These are phyloP conservation scores for Phaeosphaeria sp. DNA, from an alignment of 2,329 filamentous ascomycete species.

Conservation along the genomic window DNA sequence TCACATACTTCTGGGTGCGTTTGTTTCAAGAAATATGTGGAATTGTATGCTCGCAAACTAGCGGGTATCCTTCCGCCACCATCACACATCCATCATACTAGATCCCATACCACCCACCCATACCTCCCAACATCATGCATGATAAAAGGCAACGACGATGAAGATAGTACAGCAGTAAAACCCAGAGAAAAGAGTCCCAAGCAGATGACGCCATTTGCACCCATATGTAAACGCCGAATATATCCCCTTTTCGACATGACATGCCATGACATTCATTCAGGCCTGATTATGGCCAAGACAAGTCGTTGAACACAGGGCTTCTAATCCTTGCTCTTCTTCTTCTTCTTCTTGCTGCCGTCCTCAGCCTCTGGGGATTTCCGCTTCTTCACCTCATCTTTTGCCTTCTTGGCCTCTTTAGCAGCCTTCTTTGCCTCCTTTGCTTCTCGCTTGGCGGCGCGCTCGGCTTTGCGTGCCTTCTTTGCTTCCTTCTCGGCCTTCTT, in stretches of 20 bases:
- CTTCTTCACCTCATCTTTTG: slow-evolving; percentile 61
- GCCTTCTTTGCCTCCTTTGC: slow-evolving; percentile 61
- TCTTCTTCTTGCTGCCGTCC: slow-evolving; percentile 61
- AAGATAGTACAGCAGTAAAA: slow-evolving; percentile 12
- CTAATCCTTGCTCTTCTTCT: slow-evolving; percentile 64
- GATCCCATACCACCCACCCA: not conserved
- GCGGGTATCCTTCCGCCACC: slow-evolving; percentile 26
- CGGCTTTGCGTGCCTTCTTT: slow-evolving; percentile 52
- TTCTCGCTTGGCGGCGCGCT: slow-evolving; percentile 47
- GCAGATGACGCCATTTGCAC: slow-evolving; percentile 8
- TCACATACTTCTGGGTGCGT: not conserved
- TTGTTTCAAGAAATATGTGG: slow-evolving; percentile 12
- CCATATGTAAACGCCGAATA: slow-evolving; percentile 21
- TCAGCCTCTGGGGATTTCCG: slow-evolving; percentile 55
- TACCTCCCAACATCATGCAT: slow-evolving; percentile 29
- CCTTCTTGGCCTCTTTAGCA: slow-evolving; percentile 59
- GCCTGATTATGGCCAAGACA: slow-evolving; percentile 5
- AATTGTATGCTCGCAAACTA: slow-evolving; percentile 23
- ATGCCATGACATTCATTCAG: slow-evolving; percentile 17
- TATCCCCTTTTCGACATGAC: slow-evolving; percentile 22
- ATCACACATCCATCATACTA: slow-evolving; percentile 1
- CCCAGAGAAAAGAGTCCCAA: slow-evolving; percentile 5
- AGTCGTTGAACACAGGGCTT: slow-evolving; percentile 2
- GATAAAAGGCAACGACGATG: slow-evolving; percentile 4
- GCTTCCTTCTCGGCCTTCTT: slow-evolving; percentile 52